Conservation (phyloP, 768 basidiomycete genomes). For the Collybiopsis luxurians region DNA sequence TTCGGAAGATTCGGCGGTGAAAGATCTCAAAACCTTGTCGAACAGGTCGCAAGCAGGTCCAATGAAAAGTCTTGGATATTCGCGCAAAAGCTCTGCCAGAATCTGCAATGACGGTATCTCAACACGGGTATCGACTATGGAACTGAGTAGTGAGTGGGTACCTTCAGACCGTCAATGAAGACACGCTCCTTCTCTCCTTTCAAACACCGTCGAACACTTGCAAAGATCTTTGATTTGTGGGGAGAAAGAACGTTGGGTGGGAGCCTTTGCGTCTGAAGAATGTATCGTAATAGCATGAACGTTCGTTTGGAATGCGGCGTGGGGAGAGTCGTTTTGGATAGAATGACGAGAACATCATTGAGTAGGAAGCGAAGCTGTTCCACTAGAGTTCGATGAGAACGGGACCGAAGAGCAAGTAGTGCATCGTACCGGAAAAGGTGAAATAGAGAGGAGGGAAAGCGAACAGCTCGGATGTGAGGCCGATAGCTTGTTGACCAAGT, state of each 20-base stretch:
- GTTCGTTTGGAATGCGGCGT: slow-evolving; percentile 43
- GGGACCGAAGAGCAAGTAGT: not conserved
- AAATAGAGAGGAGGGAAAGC: slow-evolving; percentile 41
- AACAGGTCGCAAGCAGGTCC: slow-evolving; percentile 48
- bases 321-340: slow-evolving; percentile 29
- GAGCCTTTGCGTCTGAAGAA: slow-evolving; percentile 47
- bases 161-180: slow-evolving; percentile 26
- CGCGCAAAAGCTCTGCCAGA: slow-evolving; percentile 30
- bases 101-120: slow-evolving; percentile 22
- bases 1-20: slow-evolving; percentile 24
- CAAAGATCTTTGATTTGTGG: slow-evolving; percentile 27
- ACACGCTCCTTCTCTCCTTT: slow-evolving; percentile 18
- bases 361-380: slow-evolving; percentile 43
- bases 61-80: slow-evolving; percentile 46
- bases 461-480: slow-evolving; percentile 49
- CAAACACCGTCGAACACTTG: slow-evolving; percentile 35
- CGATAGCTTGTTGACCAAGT: slow-evolving; percentile 54
- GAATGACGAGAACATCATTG: slow-evolving; percentile 41
- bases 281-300: slow-evolving; percentile 40
- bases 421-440: slow-evolving; percentile 47
- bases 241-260: slow-evolving; percentile 36
- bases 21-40: slow-evolving; percentile 30
- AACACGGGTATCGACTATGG: not conserved
- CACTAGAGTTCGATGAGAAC: slow-evolving; percentile 26
- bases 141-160: slow-evolving; percentile 11